Percentiles rank a stretch among this genome's conserved stretches.
These are phyloP conservation scores for Centella asiatica DNA, from an alignment of 129 eudicot species.

Conservation along the genomic window DNA sequence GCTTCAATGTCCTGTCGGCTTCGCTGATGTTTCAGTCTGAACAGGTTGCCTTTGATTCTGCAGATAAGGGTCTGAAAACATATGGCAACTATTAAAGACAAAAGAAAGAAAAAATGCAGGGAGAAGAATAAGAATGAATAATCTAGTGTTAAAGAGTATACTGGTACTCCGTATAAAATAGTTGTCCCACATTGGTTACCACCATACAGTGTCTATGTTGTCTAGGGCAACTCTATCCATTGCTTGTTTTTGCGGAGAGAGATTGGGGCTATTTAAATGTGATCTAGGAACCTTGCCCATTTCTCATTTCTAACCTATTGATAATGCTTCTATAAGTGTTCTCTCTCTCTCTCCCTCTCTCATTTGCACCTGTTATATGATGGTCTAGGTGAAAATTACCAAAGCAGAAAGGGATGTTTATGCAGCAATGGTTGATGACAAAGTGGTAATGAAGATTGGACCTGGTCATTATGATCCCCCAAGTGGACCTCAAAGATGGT, in stretches of 20 bases:
- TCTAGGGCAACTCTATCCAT: too few species aligned
- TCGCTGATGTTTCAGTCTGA: too few species aligned
- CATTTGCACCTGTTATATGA: constrained; percentile 9
- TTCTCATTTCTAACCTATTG: background rate
- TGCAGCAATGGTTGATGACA: constrained; percentile 79
- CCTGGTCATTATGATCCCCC: constrained; percentile 85
- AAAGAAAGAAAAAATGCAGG: too few species aligned
- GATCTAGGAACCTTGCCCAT: background rate
- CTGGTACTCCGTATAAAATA: too few species aligned
- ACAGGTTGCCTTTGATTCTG: background rate
- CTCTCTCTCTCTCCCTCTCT: constrained; percentile 1
- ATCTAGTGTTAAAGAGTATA: too few species aligned
- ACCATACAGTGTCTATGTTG: too few species aligned
- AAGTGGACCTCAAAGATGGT: constrained; percentile 57
- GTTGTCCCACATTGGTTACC: too few species aligned
- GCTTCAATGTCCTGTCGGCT: background rate
- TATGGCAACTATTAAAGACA: background rate
- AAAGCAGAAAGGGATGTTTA: constrained; percentile 90
- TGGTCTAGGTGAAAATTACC: constrained; percentile 45
- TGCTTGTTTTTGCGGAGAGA: too few species aligned
- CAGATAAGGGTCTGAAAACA: background rate
- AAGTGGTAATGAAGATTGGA: constrained; percentile 88
- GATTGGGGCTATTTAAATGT: too few species aligned
- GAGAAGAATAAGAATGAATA: too few species aligned
- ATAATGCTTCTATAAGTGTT: background rate